Base-by-base conservation (phyloP, 495 filamentous ascomycete species). In the Penicillium malachiteum region DNA sequence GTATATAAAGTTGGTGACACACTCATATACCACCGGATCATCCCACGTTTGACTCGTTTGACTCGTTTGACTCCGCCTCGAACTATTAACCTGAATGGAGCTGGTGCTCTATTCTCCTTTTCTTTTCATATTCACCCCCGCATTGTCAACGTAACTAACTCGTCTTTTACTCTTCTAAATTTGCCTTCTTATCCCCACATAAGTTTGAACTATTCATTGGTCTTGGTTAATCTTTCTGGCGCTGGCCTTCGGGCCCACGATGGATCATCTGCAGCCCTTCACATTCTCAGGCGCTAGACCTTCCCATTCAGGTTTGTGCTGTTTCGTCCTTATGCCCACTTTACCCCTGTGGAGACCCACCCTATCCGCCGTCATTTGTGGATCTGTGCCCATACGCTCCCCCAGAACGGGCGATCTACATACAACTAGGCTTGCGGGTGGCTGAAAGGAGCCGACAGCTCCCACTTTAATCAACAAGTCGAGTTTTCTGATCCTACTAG, bases 261-360 rank as follows among this genome's bases (percentile, higher is more conserved):
- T 69, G 66, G 66, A 69, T 52, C 56, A 65, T 51, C 59, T 61
- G 52, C 65, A 63, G 52, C 48, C 61, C n/a, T 66, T 59, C 42
- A 59, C 55, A 37, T 59, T 57, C 26, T 50, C 43, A 41, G 55
- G 54, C 54, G 52, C 55, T 66, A 55, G 47, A 39, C 38, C 54
- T 63, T 57, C 65, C 48, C 47, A 54, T 65, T 58, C 64, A 69
- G 68, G 68, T 67, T 61, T 43, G 66, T 72, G 52, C 48, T 60
- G 41, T 26, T 34, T 31, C 41, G 18, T 41, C 42, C 21, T 56
- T 50, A 13, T 44, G 17, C 52, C 21, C 34, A 17, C 21, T 33
- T 43, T 44, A 48, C 37, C 13, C 21, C 35, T 17, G 21, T 8
- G 13, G 13, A 34, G 50, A 42, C 39, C 50, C 48, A 51, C 48